phyloP scores from a whole-genome alignment of 768 basidiomycete species.

The Boletus sensibilis region DNA sequence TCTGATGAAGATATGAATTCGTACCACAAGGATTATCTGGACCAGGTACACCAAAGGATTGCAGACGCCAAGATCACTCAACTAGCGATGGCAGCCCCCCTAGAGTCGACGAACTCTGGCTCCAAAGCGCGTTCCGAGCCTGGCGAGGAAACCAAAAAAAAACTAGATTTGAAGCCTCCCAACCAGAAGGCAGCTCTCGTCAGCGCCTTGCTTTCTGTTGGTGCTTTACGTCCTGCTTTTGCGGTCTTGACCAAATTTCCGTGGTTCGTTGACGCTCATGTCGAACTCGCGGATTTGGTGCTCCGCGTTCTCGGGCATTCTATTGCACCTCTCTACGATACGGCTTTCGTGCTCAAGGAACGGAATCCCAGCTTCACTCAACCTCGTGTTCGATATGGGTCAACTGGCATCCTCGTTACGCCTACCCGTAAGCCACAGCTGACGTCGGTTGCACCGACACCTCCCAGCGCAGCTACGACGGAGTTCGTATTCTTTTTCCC shows the following conservation, averaged over 20 bases:
- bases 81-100: conserved; percentile 81
- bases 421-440: conserved; percentile 61
- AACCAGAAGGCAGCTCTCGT: conserved; percentile 85
- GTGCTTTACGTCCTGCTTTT: conserved; percentile 75
- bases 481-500: conserved; percentile 92
- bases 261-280: conserved; percentile 78
- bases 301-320: conserved; percentile 72
- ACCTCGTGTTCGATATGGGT: conserved; percentile 62
- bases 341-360: conserved; percentile 51
- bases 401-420: conserved; percentile 51
- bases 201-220: conserved; percentile 79
- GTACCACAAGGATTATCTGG: conserved; percentile 62
- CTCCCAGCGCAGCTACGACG: conserved; percentile 69
- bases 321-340: conserved; percentile 63
- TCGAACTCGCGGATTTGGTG: conserved; percentile 84
- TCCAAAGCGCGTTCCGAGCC: conserved; percentile 42
- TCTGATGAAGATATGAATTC: conserved; percentile 73
- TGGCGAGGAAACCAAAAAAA: conserved; percentile 37
- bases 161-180: conserved; percentile 39
- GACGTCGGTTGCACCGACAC: conserved; percentile 78
- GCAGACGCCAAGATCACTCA: conserved; percentile 69
- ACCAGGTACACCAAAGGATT: conserved; percentile 61
- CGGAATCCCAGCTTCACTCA: conserved; percentile 60
- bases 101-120: conserved; percentile 52
- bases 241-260: conserved; percentile 80